Conservation (phyloP, 179 eudicot species). For the Spinacia oleracea region DNA sequence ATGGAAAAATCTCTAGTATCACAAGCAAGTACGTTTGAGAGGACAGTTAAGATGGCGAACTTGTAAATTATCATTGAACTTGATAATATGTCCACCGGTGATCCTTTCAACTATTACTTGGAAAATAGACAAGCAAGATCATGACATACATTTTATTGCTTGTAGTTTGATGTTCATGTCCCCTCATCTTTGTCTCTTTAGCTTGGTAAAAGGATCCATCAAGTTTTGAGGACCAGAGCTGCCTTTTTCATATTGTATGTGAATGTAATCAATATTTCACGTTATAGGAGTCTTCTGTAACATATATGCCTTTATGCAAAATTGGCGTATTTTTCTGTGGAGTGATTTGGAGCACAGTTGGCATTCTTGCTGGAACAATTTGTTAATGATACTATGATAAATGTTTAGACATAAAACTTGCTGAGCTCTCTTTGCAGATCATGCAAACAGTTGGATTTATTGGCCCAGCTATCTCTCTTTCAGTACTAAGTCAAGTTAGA, state of each 20-base stretch:
- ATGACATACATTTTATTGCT: neutral
- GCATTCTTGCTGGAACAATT: neutral
- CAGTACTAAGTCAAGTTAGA: conserved; percentile 67
- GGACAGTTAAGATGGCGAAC: neutral
- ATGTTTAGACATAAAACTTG: neutral
- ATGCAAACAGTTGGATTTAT: conserved; percentile 95
- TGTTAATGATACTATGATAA: neutral
- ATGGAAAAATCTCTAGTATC: neutral
- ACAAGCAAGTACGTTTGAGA: too few species aligned
- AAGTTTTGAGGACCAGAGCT: neutral
- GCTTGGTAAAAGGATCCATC: neutral
- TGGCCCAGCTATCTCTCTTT: conserved; percentile 88
- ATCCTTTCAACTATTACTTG: neutral
- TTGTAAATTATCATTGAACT: neutral
- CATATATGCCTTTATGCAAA: neutral
- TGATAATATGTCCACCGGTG: neutral
- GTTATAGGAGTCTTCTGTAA: neutral
- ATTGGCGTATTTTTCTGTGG: neutral
- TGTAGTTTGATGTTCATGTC: neutral
- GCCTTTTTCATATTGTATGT: neutral
- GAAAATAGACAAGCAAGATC: neutral
- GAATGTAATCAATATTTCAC: neutral
- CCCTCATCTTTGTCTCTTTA: neutral
- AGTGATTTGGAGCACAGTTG: neutral
- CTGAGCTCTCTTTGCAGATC: conserved; percentile 50